These are phyloP conservation scores for Coffea canephora DNA, from an alignment of 257 asterid species.

Conservation along the genomic window DNA sequence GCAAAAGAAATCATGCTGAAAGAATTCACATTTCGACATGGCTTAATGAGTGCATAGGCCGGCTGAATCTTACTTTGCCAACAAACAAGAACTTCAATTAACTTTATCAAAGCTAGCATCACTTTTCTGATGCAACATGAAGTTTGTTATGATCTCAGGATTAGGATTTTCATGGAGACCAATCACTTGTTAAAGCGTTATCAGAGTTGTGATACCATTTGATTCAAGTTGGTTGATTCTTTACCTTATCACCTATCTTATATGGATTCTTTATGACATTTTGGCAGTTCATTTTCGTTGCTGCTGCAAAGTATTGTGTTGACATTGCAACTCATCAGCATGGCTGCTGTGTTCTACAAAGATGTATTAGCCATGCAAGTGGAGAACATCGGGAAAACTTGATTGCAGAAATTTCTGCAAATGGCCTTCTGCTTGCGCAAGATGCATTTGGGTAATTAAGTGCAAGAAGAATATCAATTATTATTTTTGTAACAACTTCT, in stretches of 20 bases:
- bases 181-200: background rate
- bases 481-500: background rate
- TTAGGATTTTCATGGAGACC: background rate
- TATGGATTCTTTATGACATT: conserved; percentile 1
- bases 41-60: background rate
- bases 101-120: background rate
- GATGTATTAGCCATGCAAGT: conserved; percentile 68
- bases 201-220: background rate
- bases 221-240: background rate
- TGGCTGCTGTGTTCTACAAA: conserved; percentile 94
- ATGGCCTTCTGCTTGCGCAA: conserved; percentile 81
- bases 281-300: conserved; percentile 82
- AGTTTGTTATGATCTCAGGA: background rate
- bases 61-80: background rate
- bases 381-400: conserved; percentile 68
- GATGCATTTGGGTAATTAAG: conserved; percentile 86
- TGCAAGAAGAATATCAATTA: background rate
- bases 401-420: conserved; percentile 63
- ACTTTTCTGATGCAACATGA: background rate
- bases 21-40: background rate
- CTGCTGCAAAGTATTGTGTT: conserved; percentile 81
- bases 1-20: background rate
- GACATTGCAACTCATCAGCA: conserved; percentile 94
- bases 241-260: background rate
- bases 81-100: background rate